Percentiles rank a stretch among this genome's conserved stretches.
Conservation (phyloP, 495 filamentous ascomycete species). For the Aspergillus ostianus region DNA sequence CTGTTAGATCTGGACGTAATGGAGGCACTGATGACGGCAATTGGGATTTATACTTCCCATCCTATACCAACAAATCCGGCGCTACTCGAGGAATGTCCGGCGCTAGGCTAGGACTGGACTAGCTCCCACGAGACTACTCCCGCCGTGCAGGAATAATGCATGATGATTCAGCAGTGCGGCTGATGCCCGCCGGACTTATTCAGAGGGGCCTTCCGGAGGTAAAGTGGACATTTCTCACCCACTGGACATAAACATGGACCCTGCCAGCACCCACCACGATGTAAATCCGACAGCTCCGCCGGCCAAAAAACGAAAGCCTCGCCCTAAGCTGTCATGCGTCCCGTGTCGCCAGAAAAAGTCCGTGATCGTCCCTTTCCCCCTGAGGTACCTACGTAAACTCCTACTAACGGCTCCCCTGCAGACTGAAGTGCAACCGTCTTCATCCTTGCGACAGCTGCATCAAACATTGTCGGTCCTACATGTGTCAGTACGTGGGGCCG, state of each 20-base stretch:
- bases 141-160: too few species aligned
- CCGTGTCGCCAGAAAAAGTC: slow-evolving; percentile 25
- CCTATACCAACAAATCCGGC: neutral
- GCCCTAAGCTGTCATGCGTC: slow-evolving; percentile 19
- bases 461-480: slow-evolving; percentile 27
- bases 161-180: too few species aligned
- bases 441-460: slow-evolving; percentile 42
- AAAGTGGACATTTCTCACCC: too few species aligned
- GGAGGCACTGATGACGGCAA: too few species aligned
- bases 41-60: too few species aligned
- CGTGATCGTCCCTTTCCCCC: slow-evolving; percentile 1
- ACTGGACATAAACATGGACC: neutral
- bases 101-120: neutral
- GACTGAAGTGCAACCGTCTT: slow-evolving; percentile 44
- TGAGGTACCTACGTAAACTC: neutral
- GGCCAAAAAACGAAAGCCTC: slow-evolving; percentile 22
- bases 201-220: too few species aligned
- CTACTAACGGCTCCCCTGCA: slow-evolving; percentile 15
- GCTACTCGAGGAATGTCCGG: neutral
- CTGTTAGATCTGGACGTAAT: too few species aligned
- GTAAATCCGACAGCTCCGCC: slow-evolving; percentile 2
- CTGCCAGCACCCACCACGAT: neutral
- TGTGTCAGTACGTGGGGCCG: slow-evolving; percentile 31
- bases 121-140: too few species aligned
- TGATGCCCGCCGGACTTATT: too few species aligned